A percentile compares a stretch with the other conserved stretches of the same genome.
These are phyloP conservation scores for Suhomyces xylopsoci DNA, from an alignment of 805 yeast genomes.

Conservation along the genomic window DNA sequence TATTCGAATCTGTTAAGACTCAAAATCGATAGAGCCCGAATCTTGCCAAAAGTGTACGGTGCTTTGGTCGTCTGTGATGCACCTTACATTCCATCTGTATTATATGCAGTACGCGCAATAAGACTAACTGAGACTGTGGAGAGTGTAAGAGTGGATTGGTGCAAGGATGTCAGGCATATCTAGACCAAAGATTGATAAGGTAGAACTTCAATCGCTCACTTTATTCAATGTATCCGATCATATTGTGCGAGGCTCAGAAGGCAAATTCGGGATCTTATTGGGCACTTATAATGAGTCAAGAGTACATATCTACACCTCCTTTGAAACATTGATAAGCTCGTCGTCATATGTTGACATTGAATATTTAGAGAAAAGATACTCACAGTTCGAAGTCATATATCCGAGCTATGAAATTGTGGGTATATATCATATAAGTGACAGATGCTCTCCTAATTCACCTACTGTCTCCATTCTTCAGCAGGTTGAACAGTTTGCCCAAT, in stretches of 20 bases:
- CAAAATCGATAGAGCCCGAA: background rate
- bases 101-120: background rate
- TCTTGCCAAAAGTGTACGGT: background rate
- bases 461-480: constrained; percentile 2
- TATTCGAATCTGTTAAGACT: background rate
- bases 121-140: background rate
- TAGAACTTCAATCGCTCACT: constrained; percentile 21
- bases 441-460: background rate
- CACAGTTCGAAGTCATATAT: constrained; percentile 25
- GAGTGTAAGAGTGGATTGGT: background rate
- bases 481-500: background rate
- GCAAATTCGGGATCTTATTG: constrained; percentile 26
- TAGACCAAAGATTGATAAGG: constrained; percentile 1
- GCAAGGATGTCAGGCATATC: background rate
- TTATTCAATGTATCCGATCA: constrained; percentile 32
- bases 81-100: background rate
- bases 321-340: constrained; percentile 23
- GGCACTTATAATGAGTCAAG: constrained; percentile 16
- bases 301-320: constrained; percentile 22
- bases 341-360: constrained; percentile 18
- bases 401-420: constrained; percentile 31
- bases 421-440: constrained; percentile 20
- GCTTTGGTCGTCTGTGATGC: background rate
- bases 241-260: constrained; percentile 17
- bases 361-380: constrained; percentile 23